phyloP scores from a whole-genome alignment of 805 yeast species.

The Lachancea waltii region DNA sequence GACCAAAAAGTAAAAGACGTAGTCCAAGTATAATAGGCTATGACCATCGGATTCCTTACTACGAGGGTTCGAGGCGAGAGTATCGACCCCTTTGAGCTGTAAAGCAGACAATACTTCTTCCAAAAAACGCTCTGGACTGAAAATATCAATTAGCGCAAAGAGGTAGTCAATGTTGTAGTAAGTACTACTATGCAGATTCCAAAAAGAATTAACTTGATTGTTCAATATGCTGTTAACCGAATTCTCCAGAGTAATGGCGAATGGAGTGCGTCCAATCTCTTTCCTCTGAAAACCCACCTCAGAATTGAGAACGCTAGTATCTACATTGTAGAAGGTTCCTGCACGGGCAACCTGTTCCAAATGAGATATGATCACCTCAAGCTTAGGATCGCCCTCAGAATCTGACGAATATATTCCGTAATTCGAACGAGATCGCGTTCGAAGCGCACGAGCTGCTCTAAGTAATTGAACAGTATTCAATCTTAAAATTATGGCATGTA shows the following conservation, averaged over 20 bases:
- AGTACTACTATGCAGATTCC: conserved; percentile 34
- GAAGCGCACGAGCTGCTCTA: conserved; percentile 22
- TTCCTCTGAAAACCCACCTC: conserved; percentile 26
- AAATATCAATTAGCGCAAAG: conserved; percentile 22
- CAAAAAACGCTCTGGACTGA: conserved; percentile 25
- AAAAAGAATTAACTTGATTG: conserved; percentile 32
- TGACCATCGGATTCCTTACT: conserved; percentile 20
- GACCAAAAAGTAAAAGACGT: conserved; percentile 28
- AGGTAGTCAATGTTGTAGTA: conserved; percentile 31
- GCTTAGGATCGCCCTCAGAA: conserved; percentile 22
- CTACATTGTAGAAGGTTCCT: conserved; percentile 27
- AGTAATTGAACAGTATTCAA: conserved; percentile 24
- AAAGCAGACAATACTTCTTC: conserved; percentile 24
- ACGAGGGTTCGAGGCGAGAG: conserved; percentile 22
- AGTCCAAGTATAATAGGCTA: conserved; percentile 25
- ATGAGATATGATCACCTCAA: conserved; percentile 23
- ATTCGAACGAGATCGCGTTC: conserved; percentile 20
- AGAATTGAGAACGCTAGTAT: conserved; percentile 19
- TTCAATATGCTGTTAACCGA: conserved; percentile 30
- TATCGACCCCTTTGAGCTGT: conserved; percentile 21
- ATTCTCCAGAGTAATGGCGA: conserved; percentile 25
- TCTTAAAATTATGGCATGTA: conserved; percentile 38
- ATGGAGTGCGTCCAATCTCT: conserved; percentile 21
- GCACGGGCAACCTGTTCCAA: conserved; percentile 18
- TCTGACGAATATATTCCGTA: conserved; percentile 31